Conservation (phyloP, 2,329 filamentous ascomycete species). For the Pyrenophora tritici-repentis region DNA sequence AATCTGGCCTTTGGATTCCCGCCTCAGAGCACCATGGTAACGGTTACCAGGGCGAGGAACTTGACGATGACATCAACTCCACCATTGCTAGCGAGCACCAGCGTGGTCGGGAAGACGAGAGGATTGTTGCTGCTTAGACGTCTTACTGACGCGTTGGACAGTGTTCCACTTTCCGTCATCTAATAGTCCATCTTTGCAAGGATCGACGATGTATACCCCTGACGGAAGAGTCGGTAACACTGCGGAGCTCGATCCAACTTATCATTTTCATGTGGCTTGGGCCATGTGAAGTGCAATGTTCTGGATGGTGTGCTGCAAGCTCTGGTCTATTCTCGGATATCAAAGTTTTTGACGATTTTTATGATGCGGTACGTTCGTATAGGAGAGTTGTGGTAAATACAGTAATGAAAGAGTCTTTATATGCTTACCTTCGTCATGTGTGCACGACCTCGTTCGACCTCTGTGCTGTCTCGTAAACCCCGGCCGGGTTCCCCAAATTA, state of each 20-base stretch:
- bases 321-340: conserved; percentile 4
- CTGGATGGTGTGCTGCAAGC: conserved; percentile 1
- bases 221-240: conserved; percentile 27
- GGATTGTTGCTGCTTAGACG: conserved; percentile 40
- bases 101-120: conserved; percentile 56
- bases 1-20: conserved; percentile 80
- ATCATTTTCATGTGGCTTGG: conserved; percentile 11
- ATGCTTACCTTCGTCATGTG: conserved; percentile 11
- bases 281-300: conserved; percentile 14
- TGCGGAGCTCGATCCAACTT: conserved; percentile 9
- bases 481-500: conserved; percentile 16
- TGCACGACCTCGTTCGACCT: too few species aligned
- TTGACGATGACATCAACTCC: conserved; percentile 59
- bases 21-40: conserved; percentile 69
- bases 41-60: conserved; percentile 67
- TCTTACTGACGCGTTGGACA: conserved; percentile 25
- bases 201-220: conserved; percentile 44
- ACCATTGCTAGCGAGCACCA: conserved; percentile 47
- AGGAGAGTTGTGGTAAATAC: conserved; percentile 15
- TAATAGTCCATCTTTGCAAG: conserved; percentile 30
- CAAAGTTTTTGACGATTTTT: conserved; percentile 14
- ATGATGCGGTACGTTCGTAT: conserved; percentile 8
- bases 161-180: conserved; percentile 25
- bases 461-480: too few species aligned
- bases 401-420: conserved; percentile 11